These are phyloP conservation scores for Geranium brycei DNA, from an alignment of 345 rosid species.

Conservation along the genomic window DNA sequence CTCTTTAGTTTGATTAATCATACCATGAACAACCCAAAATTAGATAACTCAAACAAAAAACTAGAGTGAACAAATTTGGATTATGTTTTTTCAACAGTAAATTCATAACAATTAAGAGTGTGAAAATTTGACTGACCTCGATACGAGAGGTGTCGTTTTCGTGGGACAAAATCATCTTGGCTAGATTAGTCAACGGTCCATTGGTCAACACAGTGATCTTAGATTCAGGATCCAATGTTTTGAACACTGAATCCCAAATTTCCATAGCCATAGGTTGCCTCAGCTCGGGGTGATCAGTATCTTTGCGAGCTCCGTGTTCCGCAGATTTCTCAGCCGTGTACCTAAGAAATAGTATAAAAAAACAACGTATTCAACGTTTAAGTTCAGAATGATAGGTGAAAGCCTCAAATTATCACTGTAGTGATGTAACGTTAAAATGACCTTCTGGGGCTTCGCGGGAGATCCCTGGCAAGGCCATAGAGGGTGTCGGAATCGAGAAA, in stretches of 20 bases:
- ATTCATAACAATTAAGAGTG: not conserved
- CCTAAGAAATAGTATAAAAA: slow-evolving; percentile 15
- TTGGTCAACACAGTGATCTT: slow-evolving; percentile 50
- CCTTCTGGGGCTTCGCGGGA: slow-evolving; percentile 74
- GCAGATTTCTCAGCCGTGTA: slow-evolving; percentile 56
- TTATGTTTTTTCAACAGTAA: no score
- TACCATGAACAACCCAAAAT: no score
- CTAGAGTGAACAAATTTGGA: no score
- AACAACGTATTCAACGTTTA: no score
- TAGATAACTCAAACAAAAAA: no score
- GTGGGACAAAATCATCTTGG: slow-evolving; percentile 32
- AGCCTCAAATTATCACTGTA: no score
- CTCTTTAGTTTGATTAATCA: no score
- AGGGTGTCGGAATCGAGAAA: slow-evolving; percentile 69
- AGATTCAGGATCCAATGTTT: slow-evolving; percentile 26
- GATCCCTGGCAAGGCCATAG: slow-evolving; percentile 55
- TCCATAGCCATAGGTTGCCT: slow-evolving; percentile 55
- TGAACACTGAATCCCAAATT: slow-evolving; percentile 40
- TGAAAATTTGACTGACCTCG: slow-evolving; percentile 26
- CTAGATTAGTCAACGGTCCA: slow-evolving; percentile 69
- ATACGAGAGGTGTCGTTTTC: slow-evolving; percentile 30
- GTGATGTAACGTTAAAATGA: not conserved
- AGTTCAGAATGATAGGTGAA: no score
- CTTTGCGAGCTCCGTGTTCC: slow-evolving; percentile 43
- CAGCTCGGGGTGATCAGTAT: slow-evolving; percentile 48